A percentile compares a stretch with the other conserved stretches of the same genome.
phyloP scores from a whole-genome alignment of 2,329 filamentous ascomycete genomes.

The Coniella lustricola region DNA sequence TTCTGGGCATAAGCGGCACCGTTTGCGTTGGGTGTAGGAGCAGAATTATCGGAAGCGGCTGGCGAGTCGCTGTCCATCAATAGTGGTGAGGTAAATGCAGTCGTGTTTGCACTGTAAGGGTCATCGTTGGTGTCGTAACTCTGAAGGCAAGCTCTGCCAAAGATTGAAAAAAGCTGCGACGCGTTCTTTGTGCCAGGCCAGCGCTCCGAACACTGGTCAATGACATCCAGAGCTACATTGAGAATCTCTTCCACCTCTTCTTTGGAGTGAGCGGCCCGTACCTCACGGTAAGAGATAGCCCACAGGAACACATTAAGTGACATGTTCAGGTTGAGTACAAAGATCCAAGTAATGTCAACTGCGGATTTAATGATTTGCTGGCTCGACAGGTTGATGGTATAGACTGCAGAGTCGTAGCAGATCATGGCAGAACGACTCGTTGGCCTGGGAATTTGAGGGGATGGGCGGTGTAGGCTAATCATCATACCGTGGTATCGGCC shows the following conservation, averaged over 20 bases:
- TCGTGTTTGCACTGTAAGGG: slow-evolving; percentile 27
- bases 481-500: slow-evolving; percentile 79
- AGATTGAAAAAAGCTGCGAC: slow-evolving; percentile 76
- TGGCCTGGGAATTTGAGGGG: slow-evolving; percentile 83
- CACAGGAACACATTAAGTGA: slow-evolving; percentile 86
- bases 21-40: slow-evolving; percentile 26
- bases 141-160: slow-evolving; percentile 78
- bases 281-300: slow-evolving; percentile 80
- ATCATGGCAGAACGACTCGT: slow-evolving; percentile 69
- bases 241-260: slow-evolving; percentile 73
- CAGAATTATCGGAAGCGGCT: slow-evolving; percentile 33
- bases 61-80: slow-evolving; percentile 43
- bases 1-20: slow-evolving; percentile 19
- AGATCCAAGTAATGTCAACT: slow-evolving; percentile 90
- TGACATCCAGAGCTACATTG: slow-evolving; percentile 66
- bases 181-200: slow-evolving; percentile 90
- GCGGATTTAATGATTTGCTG: slow-evolving; percentile 70
- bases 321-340: slow-evolving; percentile 84
- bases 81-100: slow-evolving; percentile 38
- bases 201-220: slow-evolving; percentile 72
- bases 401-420: slow-evolving; percentile 77
- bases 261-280: slow-evolving; percentile 64
- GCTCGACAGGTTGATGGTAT: slow-evolving; percentile 73
- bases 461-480: slow-evolving; percentile 81
- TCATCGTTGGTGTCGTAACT: slow-evolving; percentile 65